These are phyloP conservation scores for Aspergillus neoniger DNA, from an alignment of 2,329 filamentous ascomycete species.

Conservation along the genomic window DNA sequence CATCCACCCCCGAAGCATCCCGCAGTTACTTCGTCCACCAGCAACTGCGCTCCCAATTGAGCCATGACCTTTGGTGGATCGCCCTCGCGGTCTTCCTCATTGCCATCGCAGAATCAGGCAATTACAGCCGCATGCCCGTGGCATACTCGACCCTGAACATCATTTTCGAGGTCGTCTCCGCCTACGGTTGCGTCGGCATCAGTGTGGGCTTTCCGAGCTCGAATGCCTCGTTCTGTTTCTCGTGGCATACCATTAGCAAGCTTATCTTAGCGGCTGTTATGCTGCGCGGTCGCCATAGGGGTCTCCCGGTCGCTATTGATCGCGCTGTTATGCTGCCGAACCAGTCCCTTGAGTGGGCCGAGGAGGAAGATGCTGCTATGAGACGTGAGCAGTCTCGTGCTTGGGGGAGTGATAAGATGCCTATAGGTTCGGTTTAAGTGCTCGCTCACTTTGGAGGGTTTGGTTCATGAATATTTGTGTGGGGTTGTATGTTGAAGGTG, in stretches of 20 bases:
- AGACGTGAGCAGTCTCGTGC: conserved; percentile 30
- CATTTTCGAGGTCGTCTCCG: conserved; percentile 49
- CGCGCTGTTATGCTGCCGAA: conserved; percentile 49
- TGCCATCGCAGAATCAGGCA: conserved; percentile 59
- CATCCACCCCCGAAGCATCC: conserved; percentile 32
- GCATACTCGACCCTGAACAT: conserved; percentile 62
- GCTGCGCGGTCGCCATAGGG: conserved; percentile 59
- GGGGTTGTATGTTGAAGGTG: background rate
- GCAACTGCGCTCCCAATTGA: conserved; percentile 65
- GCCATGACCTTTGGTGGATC: conserved; percentile 69
- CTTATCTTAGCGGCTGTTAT: conserved; percentile 61
- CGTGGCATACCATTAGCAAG: conserved; percentile 59
- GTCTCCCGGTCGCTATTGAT: conserved; percentile 59
- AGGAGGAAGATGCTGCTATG: conserved; percentile 45
- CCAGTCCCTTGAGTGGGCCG: conserved; percentile 44
- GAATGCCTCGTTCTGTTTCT: conserved; percentile 59
- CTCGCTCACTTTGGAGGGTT: background rate
- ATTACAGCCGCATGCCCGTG: conserved; percentile 56
- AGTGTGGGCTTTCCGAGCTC: conserved; percentile 57
- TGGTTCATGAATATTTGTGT: too few species aligned
- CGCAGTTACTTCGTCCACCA: conserved; percentile 54
- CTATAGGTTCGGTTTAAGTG: conserved; percentile 27
- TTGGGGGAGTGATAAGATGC: conserved; percentile 27
- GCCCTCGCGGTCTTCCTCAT: conserved; percentile 63
- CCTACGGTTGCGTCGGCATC: conserved; percentile 64